phyloP scores from a whole-genome alignment of 2,329 filamentous ascomycete genomes.

The Exophiala viscosa region DNA sequence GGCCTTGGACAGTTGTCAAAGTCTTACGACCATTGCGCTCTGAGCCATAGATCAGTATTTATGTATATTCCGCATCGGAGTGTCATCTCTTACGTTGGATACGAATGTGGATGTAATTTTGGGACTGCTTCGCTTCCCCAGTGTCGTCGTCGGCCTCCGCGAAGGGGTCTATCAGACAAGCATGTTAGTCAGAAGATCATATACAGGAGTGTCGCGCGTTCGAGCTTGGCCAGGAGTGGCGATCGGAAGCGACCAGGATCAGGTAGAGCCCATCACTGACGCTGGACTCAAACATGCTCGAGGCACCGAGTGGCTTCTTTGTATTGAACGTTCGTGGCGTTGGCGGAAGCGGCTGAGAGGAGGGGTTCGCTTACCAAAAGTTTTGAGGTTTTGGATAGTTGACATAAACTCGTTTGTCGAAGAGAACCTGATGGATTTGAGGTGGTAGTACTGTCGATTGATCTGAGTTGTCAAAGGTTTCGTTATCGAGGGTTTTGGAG shows the following conservation, averaged over 20 bases:
- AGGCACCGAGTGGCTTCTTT: not conserved
- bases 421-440: slow-evolving; percentile 5
- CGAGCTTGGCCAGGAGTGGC: too few relatives aligned
- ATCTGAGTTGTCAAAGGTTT: slow-evolving; percentile 31
- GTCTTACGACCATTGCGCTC: slow-evolving; percentile 99
- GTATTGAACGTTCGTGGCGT: not conserved
- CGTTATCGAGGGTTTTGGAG: slow-evolving; percentile 17
- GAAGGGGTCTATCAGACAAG: slow-evolving; percentile 81
- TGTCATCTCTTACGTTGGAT: slow-evolving; percentile 78
- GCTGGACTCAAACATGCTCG: not conserved
- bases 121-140: slow-evolving; percentile 89
- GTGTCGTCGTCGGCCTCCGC: slow-evolving; percentile 99
- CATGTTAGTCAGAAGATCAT: slow-evolving; percentile 7
- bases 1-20: slow-evolving; percentile 98
- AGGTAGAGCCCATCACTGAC: too few relatives aligned
- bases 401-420: slow-evolving; percentile 57
- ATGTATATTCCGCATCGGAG: not conserved
- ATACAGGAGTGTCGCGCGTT: too few relatives aligned
- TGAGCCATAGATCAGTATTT: slow-evolving; percentile 38
- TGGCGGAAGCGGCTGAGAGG: slow-evolving; percentile 21
- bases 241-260: too few relatives aligned
- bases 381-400: slow-evolving; percentile 92
- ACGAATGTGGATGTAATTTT: slow-evolving; percentile 99
- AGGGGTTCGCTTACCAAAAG: slow-evolving; percentile 68
- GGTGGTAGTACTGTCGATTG: slow-evolving; percentile 27